Evolutionary conservation across 1,284 basidiomycete species (phyloP), one percentile per base, ranked within the genome.

Genomic region (Peniophora sp.): DNA sequence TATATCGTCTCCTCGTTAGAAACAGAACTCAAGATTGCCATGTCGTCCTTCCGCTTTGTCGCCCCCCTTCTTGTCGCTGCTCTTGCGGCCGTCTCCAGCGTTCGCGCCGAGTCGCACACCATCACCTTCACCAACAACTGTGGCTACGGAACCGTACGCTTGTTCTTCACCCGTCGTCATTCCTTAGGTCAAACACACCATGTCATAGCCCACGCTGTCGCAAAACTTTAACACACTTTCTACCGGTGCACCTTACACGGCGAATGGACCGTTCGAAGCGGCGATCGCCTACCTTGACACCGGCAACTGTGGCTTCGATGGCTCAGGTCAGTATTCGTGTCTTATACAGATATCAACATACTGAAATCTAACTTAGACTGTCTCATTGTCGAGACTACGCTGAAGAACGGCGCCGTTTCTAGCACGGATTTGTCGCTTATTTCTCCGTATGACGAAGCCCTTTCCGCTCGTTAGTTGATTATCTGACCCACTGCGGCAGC

Each of bases 331-430:
- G 12, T 32, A 32, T 32, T 32, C 12, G 5, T 5, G 12, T 12
- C 27, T 6, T 12, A 12, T 32, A 32, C 27, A n/a, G n/a, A n/a
- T n/a, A n/a, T n/a, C n/a, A n/a, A n/a, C n/a, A n/a, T n/a, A n/a
- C n/a, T n/a, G n/a, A 47, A 60, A 60, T 46, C 59, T 58, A 42
- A n/a, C n/a, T n/a, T 57, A 61, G 47, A 55, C 44, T 61, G 60
- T 46, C 53, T 56, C 1, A 49, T 59, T 11, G 42, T 60, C 20
- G 61, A 62, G 50, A 52, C 57, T 39, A 62, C 58, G 1, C 54
- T 62, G 41, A 45, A 43, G 15, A 61, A 62, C 54, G 39, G 39
- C n/a, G 20, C n/a, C 15, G 39, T n/a, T 6, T 41, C 39, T 41
- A 41, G 39, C 39, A 41, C 39, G n/a, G 39, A 41, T n/a, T 22